These are phyloP conservation scores for Gossypium stocksii DNA, from an alignment of 345 rosid species.

Conservation along the genomic window DNA sequence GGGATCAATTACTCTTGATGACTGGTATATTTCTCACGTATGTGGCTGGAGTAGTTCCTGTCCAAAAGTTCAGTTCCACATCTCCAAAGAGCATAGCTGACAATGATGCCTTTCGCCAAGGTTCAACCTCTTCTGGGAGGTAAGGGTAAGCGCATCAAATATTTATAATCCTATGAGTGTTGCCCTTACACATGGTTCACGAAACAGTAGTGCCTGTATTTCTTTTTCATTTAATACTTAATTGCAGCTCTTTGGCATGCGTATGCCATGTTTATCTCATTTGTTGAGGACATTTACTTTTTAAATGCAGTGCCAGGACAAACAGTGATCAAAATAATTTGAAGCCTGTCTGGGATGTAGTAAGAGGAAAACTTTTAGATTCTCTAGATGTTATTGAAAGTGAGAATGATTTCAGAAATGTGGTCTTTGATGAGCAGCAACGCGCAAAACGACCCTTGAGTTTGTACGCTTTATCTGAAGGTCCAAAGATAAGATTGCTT, in stretches of 20 bases:
- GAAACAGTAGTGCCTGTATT: not conserved
- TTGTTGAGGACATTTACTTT: conserved; percentile 10
- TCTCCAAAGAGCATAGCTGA: conserved; percentile 25
- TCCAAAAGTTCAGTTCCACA: conserved; percentile 33
- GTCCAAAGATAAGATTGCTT: conserved; percentile 63
- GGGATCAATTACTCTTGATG: conserved; percentile 71
- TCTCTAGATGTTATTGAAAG: conserved; percentile 50
- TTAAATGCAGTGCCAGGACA: conserved; percentile 35
- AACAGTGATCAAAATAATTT: conserved; percentile 33
- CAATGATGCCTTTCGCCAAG: conserved; percentile 28
- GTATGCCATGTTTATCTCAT: conserved; percentile 8
- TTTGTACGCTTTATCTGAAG: conserved; percentile 66
- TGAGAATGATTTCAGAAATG: conserved; percentile 34
- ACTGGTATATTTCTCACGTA: conserved; percentile 71
- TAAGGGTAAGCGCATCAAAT: conserved; percentile 59
- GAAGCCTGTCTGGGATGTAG: conserved; percentile 52
- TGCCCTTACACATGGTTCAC: conserved; percentile 1
- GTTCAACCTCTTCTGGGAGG: conserved; percentile 75
- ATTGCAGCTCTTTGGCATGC: conserved; percentile 8
- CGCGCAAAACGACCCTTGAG: conserved; percentile 46
- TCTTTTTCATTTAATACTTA: not conserved
- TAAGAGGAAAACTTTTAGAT: conserved; percentile 65
- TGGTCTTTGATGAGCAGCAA: conserved; percentile 39
- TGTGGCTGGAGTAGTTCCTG: conserved; percentile 77
- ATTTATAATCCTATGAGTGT: conserved; percentile 8